Percentiles rank a stretch among this genome's conserved stretches.
Conservation (phyloP, 2,329 filamentous ascomycete species). For the Neopestalotiopsis sp. region DNA sequence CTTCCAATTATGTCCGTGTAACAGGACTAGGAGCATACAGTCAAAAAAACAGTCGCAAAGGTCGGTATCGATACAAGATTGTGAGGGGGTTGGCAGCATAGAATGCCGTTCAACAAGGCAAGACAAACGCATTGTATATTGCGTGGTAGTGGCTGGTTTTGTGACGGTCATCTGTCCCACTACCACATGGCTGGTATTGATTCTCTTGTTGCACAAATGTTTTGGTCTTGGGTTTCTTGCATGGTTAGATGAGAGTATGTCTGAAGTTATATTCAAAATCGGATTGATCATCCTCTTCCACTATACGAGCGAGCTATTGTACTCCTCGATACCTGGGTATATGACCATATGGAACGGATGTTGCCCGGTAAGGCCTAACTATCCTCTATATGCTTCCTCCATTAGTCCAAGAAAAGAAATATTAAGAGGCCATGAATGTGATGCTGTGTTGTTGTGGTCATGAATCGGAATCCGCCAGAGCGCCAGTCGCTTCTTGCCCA, state of each 20-base stretch:
- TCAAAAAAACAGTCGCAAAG: too few species aligned
- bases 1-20: neutral
- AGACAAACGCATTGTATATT: too few species aligned
- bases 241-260: neutral
- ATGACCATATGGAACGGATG: neutral
- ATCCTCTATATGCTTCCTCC: neutral
- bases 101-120: too few species aligned
- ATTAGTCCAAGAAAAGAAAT: neutral
- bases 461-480: constrained; percentile 2
- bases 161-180: too few species aligned
- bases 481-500: constrained; percentile 5
- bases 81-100: too few species aligned
- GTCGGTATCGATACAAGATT: too few species aligned
- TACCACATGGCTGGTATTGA: too few species aligned
- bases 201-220: too few species aligned
- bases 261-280: neutral
- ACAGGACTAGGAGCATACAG: neutral
- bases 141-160: too few species aligned
- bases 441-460: neutral
- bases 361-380: neutral
- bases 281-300: neutral
- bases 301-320: neutral
- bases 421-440: neutral
- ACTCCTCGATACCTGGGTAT: constrained; percentile 1
- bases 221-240: neutral